Percentiles rank a stretch among this genome's conserved stretches.
Conservation (phyloP, 2,329 filamentous ascomycete species). For the Arthrobotrys entomopaga region DNA sequence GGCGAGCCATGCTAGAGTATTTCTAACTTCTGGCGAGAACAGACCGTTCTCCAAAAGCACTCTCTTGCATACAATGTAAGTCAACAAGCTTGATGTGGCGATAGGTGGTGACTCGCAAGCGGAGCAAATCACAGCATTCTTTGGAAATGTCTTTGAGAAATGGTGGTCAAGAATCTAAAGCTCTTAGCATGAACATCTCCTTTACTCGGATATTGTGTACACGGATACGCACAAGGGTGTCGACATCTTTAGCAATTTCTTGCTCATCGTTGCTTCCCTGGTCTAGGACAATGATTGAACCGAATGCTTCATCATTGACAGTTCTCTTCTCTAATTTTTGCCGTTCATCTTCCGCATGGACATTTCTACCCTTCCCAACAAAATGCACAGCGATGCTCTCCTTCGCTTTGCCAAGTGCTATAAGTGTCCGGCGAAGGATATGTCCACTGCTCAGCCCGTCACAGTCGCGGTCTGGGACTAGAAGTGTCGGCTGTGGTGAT, state of each 20-base stretch:
- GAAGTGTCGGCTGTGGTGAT: constrained; percentile 61
- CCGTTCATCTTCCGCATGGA: constrained; percentile 69
- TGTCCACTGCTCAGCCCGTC: constrained; percentile 74
- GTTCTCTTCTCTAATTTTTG: constrained; percentile 62
- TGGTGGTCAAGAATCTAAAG: constrained; percentile 74
- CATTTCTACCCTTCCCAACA: constrained; percentile 69
- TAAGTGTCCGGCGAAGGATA: constrained; percentile 71
- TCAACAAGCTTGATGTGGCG: constrained; percentile 72
- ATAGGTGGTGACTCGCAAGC: constrained; percentile 74
- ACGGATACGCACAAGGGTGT: constrained; percentile 12
- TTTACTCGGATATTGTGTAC: not conserved
- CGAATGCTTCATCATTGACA: constrained; percentile 64
- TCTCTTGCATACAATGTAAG: constrained; percentile 70
- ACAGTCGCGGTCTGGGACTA: constrained; percentile 76
- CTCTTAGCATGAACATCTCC: not conserved
- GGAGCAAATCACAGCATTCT: constrained; percentile 68
- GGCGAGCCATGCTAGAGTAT: constrained; percentile 71
- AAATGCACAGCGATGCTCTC: constrained; percentile 70
- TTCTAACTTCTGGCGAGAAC: constrained; percentile 67
- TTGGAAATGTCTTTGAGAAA: constrained; percentile 70
- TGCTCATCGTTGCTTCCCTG: constrained; percentile 12
- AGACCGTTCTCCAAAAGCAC: constrained; percentile 59
- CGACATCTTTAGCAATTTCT: constrained; percentile 9
- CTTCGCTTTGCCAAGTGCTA: constrained; percentile 68
- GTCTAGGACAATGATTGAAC: constrained; percentile 69